Base-by-base conservation (phyloP, 257 asterid species). In the Thymus mandschuricus region DNA sequence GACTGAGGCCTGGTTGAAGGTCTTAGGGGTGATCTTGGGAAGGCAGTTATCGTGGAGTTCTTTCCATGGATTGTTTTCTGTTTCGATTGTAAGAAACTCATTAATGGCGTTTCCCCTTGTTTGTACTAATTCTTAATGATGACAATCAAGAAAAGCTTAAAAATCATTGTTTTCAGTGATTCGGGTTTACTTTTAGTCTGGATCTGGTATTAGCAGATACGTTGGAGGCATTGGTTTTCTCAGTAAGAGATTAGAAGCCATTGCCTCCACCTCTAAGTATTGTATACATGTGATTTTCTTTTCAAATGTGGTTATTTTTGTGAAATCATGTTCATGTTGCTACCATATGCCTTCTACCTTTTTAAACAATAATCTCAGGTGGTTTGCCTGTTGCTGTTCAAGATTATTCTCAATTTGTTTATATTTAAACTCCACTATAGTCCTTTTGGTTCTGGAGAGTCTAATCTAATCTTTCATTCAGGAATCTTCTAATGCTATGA, bases 1-100 rank as follows among this genome's bases (percentile, higher is more conserved):
- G 86, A 75, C 76, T 79, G 76, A 60, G 66, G 78, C 85, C 57
- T 78, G 83, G 82, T 84, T 81, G 86, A 72, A 77, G 86, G 74
- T 78, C 78, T 58, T 73, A 72, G 91, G 79, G 84, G 77, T 76
- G 84, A 79, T 76, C 85, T 73, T 80, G 84, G 85, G 82, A 80
- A 81, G 76, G 82, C 91, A 79, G 84, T 84, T 80, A 71, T 80
- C 90, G 79, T 87, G 96, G 88, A 82, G 85, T 88, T 84, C 95
- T 88, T 86, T 85, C 96, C 83, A 80, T 88, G 92, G 96, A 89
- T 81, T 93, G 85, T 91, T 90, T 86, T 89, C 95, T 84, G 88
- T 86, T 88, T 89, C 98, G 88, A 88, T 92, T 88, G 99, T 95
- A 95, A 95, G 99, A 86, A 85, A 94, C 91, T 82, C 76, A 85